A percentile compares a stretch with the other conserved stretches of the same genome.
phyloP scores from a whole-genome alignment of 75 land plant species.

The Selaginella moellendorffii region DNA sequence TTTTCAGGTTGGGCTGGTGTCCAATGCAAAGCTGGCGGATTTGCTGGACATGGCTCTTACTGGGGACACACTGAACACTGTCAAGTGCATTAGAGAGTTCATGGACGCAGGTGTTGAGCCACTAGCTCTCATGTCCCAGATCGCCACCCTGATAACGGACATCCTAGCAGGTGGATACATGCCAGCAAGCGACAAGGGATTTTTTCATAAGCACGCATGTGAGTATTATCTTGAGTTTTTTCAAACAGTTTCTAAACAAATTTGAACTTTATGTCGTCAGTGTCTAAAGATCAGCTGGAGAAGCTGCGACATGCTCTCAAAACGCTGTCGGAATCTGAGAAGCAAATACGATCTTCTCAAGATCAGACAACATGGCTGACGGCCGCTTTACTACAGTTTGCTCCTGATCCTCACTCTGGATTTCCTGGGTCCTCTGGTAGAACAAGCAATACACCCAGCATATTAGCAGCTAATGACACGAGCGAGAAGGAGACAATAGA shows the following conservation, averaged over 20 bases:
- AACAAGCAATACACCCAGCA: background rate
- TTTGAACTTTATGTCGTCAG: background rate
- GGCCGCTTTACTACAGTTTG: conserved; percentile 56
- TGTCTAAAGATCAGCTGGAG: conserved; percentile 38
- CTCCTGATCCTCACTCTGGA: conserved; percentile 12
- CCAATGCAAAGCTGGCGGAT: conserved; percentile 55
- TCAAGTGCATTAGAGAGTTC: conserved; percentile 46
- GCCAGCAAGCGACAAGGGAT: background rate
- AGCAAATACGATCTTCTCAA: conserved; percentile 52
- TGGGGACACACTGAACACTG: conserved; percentile 51
- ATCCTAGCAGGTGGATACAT: conserved; percentile 45
- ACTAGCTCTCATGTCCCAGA: conserved; percentile 42
- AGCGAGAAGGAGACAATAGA: background rate
- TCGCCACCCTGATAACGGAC: conserved; percentile 66
- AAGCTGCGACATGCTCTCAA: conserved; percentile 49
- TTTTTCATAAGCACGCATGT: background rate
- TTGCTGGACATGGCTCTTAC: conserved; percentile 52
- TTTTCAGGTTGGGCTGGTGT: conserved; percentile 46
- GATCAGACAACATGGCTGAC: conserved; percentile 68
- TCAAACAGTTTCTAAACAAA: no score
- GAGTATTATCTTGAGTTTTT: no score
- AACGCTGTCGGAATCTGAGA: conserved; percentile 59
- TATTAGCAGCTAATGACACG: background rate
- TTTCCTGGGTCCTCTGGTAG: background rate
- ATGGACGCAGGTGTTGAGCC: conserved; percentile 68